Base-by-base conservation (phyloP, 1,139 yeast species). In the Suhomyces atakaporum region DNA sequence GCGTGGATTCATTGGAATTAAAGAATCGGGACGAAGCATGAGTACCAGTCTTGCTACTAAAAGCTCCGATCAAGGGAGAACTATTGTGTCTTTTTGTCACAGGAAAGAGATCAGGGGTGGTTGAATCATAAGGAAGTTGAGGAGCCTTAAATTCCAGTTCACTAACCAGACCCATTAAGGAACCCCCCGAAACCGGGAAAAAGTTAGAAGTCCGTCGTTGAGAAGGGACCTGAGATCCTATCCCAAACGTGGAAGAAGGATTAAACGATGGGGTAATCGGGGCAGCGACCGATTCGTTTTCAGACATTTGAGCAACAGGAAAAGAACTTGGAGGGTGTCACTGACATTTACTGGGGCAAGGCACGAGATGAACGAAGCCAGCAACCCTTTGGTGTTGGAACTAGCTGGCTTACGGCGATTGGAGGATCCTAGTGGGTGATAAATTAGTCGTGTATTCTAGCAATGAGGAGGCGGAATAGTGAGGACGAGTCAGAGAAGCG, bases 121-220 rank as follows among this genome's bases (percentile, higher is more conserved):
- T 12, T 16, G 19, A 5, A 22, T 34, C 38, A 13, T 26, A 27
- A 9, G 18, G n/a, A 6, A 14, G 22, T 9, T 22, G 14, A 2
- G 36, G 29, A 8, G 22, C 16, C 21, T 26, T 28, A 6, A 37
- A 13, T 3, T 33, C 37, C 10, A 33, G 13, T 9, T 43, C 45
- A 10, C 23, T 19, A 11, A 19, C 33, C 36, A 28, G 30, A 11
- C 26, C 29, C 12, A 32, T 23, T 16, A 34, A 18, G n/a, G 33
- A 24, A 15, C 29, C 22, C 3, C 30, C 39, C 5, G 35, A 25
- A n/a, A 30, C 25, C 2, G 53, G 53, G 24, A 49, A 49, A 46
- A 49, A 49, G 36, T 48, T 49, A 33, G 52, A 48, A 6, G 51
- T 46, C 30, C 47, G 39, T 16, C 51, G 19, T 25, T 41, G 49